Evolutionary conservation across 2,329 filamentous ascomycete species (phyloP).

Genomic region (Fusarium keratoplasticum): DNA sequence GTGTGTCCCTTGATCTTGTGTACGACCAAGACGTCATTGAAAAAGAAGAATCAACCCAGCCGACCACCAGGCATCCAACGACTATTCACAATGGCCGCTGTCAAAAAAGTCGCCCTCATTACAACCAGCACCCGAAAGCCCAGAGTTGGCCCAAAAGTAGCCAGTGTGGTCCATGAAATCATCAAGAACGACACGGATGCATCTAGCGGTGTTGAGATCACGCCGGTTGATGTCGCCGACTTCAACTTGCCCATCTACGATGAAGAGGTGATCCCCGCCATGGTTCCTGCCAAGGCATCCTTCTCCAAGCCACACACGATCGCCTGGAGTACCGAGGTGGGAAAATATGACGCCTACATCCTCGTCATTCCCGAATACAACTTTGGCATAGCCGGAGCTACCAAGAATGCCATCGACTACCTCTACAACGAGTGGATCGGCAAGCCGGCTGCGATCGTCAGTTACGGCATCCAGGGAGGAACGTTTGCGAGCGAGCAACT

Average conservation of each 20-base stretch:
- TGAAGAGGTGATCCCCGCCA: constrained; percentile 54
- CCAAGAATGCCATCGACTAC: constrained; percentile 74
- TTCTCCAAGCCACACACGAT: constrained; percentile 56
- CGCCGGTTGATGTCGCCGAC: constrained; percentile 20
- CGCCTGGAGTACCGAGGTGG: constrained; percentile 59
- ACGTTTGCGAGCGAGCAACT: neutral
- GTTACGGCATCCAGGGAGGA: constrained; percentile 31
- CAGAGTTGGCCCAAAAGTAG: constrained; percentile 14
- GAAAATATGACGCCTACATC: constrained; percentile 59
- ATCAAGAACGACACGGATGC: constrained; percentile 10
- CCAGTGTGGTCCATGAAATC: constrained; percentile 10
- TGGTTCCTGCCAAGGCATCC: constrained; percentile 48
- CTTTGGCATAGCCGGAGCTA: constrained; percentile 61
- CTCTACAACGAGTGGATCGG: constrained; percentile 64
- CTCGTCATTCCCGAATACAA: constrained; percentile 69
- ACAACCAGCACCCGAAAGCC: constrained; percentile 20
- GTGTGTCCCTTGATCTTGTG: too few species aligned
- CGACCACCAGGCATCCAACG: neutral
- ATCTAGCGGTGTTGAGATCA: constrained; percentile 1
- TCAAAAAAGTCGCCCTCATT: constrained; percentile 28
- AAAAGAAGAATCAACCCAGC: neutral
- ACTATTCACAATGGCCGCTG: neutral
- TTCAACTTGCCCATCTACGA: constrained; percentile 57
- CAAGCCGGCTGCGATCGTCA: constrained; percentile 25
- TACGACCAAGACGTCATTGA: too few species aligned